Evolutionary conservation across 352 stramenopile genomes (phyloP).

Genomic region (Globisporangium lucens): DNA sequence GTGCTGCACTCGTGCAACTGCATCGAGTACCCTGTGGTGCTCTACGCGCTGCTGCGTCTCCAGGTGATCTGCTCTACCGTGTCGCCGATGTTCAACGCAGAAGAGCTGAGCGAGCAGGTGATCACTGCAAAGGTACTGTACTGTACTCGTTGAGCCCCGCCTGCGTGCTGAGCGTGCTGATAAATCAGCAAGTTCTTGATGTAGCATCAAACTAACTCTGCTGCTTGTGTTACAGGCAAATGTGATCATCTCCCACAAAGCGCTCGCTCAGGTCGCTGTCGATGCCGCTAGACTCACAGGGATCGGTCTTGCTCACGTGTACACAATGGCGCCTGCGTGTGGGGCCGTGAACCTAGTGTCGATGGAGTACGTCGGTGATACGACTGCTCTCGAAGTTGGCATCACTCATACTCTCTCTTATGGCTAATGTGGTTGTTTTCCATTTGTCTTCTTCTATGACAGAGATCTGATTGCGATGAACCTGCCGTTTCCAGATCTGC

Average conservation of each 20-base stretch:
- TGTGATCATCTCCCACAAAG: conserved; percentile 33
- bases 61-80: conserved; percentile 39
- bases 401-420: not conserved
- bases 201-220: not conserved
- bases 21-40: conserved; percentile 46
- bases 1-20: conserved; percentile 56
- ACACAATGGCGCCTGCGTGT: conserved; percentile 24
- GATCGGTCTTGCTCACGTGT: conserved; percentile 20
- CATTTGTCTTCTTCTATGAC: conserved; percentile 3
- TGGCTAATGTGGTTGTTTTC: not conserved
- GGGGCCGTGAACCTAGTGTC: conserved; percentile 15
- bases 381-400: not conserved
- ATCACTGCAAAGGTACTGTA: conserved; percentile 26
- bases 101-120: conserved; percentile 38
- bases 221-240: conserved; percentile 9
- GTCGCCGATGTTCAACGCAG: conserved; percentile 33
- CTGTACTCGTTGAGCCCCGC: too few species aligned
- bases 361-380: conserved; percentile 25
- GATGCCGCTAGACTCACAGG: conserved; percentile 22
- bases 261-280: conserved; percentile 24
- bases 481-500: conserved; percentile 7
- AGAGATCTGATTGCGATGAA: conserved; percentile 28
- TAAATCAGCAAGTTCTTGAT: not conserved
- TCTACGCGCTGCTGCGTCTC: conserved; percentile 38
- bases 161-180: not conserved